Evolutionary conservation across 805 yeast genomes (phyloP), one percentile per base, ranked within the genome.

Genomic region (Kuraishia cidri): DNA sequence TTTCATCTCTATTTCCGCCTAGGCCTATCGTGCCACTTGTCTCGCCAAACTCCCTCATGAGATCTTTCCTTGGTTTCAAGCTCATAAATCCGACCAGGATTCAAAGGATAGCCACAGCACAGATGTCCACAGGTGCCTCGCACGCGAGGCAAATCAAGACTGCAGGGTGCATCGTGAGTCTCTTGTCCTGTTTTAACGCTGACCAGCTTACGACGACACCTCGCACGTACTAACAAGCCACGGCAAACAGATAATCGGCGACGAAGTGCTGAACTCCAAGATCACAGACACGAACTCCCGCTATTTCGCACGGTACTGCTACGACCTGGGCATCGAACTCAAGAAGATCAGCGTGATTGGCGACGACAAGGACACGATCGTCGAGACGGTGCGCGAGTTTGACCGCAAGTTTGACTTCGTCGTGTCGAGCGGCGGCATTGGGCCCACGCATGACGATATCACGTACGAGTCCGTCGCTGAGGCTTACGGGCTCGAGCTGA

Each of bases 371-470:
- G 46, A 55, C 1, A 92, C 82, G 36, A 86, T 86, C 28, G 56
- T 64, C 1, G 69, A 77, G 0, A 53, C 82, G 15, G 52, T 50
- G 20, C 45, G 56, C 8, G 54, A 78, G 29, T 60, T 72, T n/a
- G 42, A 57, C 14, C 52, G 62, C n/a, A 57, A 62, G 28, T 77
- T 74, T 43, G 86, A 81, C 46, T 66, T 83, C 28, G 66, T 82
- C 6, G 70, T 82, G 15, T 83, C 94, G 1, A 67, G 80, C 34
- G 81, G 84, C 21, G 79, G 74, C 0, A 83, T 86, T 37, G 96
- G 96, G 0, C 83, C 94, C 4, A 86, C 95, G 0, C 94, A 85
- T 45, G 95, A 86, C 49, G 96, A 86, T 50, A 79, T 86, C 38
- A 85, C 95, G 1, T 86, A 86, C 52, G 75, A 72, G 33, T 64